Base-by-base conservation (phyloP, 2,329 filamentous ascomycete species). In the Paraphaeosphaeria sporulosa region DNA sequence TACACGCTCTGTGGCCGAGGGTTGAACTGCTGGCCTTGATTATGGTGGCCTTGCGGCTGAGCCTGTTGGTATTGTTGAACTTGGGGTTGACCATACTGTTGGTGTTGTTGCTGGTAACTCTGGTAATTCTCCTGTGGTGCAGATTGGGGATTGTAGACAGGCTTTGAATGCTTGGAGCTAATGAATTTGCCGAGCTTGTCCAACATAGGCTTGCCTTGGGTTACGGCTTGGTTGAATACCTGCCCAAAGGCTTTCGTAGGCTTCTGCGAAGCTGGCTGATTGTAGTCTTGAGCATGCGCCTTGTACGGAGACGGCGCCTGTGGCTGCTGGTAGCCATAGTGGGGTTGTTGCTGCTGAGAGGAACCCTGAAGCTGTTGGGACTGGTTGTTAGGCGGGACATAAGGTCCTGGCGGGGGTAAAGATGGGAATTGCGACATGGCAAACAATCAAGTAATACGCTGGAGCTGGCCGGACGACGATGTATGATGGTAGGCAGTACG, bases 141-240 rank as follows among this genome's bases (percentile, higher is more conserved):
- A n/a, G 38, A n/a, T 4, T 40, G 38, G 72, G 71, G 6, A 73
- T 71, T 4, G 72, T 69, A 1, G 59, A 57, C 21, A 62, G 38
- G 63, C 10, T 61, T 52, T 5, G 66, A 27, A 13, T 65, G 68
- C 62, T 75, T 74, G 9, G 73, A 75, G 67, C 71, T 75, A 27
- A 77, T 74, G 9, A 71, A 72, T 68, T 77, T 77, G 47, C 71
- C 68, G 42, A 77, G 52, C 60, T 76, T 77, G 58, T 76, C 71
- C 53, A 76, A 34, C 69, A 76, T 73, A 1, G 75, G 75, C 62
- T 76, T 77, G n/a, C 72, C 66, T 0, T 69, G 75, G 2, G 72
- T 74, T 9, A 77, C 72, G 2, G 74, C 75, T 58, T 76, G 74
- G 34, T 77, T 73, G 62, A 77, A 64, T 64, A 75, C 75, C 38